These are phyloP conservation scores for Silene coronaria DNA, from an alignment of 179 eudicot species.

Conservation along the genomic window DNA sequence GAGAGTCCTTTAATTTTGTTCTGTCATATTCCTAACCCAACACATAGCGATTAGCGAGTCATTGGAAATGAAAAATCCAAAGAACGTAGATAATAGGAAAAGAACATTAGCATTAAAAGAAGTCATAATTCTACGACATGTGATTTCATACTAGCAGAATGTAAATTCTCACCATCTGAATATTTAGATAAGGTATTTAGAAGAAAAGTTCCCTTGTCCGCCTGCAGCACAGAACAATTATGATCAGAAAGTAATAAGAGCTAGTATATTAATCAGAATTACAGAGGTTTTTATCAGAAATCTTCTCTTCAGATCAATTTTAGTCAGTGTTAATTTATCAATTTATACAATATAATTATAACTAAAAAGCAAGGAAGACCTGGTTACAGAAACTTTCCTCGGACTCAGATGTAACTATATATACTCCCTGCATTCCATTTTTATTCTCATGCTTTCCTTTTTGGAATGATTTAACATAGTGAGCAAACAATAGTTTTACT, in stretches of 20 bases:
- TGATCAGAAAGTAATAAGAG: constrained; percentile 6
- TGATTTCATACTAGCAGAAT: background rate
- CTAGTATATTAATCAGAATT: constrained; percentile 3
- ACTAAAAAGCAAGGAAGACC: background rate
- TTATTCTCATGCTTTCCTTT: too few species aligned
- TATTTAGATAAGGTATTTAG: constrained; percentile 40
- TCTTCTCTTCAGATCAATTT: background rate
- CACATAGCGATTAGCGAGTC: background rate
- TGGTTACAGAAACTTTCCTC: background rate
- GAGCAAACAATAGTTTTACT: too few species aligned
- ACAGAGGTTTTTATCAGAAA: background rate
- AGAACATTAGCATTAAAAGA: background rate
- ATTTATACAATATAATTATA: background rate
- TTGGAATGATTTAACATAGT: too few species aligned
- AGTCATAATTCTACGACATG: background rate
- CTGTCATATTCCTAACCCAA: background rate
- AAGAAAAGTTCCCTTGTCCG: constrained; percentile 42
- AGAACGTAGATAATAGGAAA: background rate
- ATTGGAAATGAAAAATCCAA: background rate
- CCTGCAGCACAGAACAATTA: constrained; percentile 29
- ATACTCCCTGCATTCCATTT: too few species aligned
- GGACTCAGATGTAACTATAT: background rate
- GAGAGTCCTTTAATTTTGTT: background rate
- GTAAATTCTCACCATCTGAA: constrained; percentile 32
- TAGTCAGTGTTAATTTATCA: background rate